Base-by-base conservation (phyloP, 2,329 filamentous ascomycete species). In the Fulvia fulva region DNA sequence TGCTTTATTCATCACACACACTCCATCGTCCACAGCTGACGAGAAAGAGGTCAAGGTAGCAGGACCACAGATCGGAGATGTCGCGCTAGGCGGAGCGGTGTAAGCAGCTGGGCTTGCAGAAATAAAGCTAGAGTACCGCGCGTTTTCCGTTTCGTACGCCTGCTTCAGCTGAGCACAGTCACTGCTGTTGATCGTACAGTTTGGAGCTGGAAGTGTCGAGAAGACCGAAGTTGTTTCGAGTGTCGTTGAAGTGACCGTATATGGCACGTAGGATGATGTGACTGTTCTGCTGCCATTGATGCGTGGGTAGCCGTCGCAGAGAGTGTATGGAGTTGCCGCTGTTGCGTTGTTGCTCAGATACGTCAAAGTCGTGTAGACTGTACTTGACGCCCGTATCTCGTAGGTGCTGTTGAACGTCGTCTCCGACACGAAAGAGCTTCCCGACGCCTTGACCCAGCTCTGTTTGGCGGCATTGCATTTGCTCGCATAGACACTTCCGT, bases 231-330 rank as follows among this genome's bases (percentile, higher is more conserved):
- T 43, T 12, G 57, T 55, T 12, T 30, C 21, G 12, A 22, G 52
- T 5, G 56, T 53, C 7, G 51, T 41, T 5, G 11, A 7, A 6
- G 41, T 44, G 6, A 16, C 19, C n/a, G 52, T 55, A 1, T 57
- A 50, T 28, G 51, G 43, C 3, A 55, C 28, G 8, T 45, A 26
- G 6, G 41, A 28, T 21, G 12, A 49, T n/a, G 37, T 46, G 11
- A 59, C 49, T 8, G 32, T 60, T 23, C 60, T 65, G 51, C 45
- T 51, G 34, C 60, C 64, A 50, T 64, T 46, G 12, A 67, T 55
- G 11, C 65, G 60, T 6, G 63, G 64, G 22, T 34, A 67, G 23
- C 63, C 63, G 55, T 67, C 65, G 43, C 65, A 67, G 7, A 67
- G 63, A 5, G 63, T 65, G 53, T 60, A 65, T 3, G 61, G 56